phyloP scores from a whole-genome alignment of 345 rosid genomes.

The Rubroshorea leprosula region DNA sequence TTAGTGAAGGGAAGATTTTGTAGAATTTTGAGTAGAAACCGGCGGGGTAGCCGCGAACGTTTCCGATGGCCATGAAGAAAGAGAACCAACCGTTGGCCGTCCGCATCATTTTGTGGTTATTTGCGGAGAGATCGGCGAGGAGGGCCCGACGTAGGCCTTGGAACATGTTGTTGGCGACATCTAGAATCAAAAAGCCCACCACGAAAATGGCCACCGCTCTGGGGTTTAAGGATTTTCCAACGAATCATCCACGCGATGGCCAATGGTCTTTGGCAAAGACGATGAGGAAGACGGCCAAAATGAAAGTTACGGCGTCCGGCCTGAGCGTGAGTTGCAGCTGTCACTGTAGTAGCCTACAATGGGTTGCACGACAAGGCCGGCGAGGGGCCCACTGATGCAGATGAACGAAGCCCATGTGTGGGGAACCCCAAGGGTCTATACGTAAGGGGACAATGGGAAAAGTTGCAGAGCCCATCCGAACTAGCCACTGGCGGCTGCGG shows the following conservation, averaged over 20 bases:
- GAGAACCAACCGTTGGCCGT: constrained; percentile 61
- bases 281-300: constrained; percentile 63
- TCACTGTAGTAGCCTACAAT: constrained; percentile 83
- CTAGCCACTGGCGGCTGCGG: constrained; percentile 83
- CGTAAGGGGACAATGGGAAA: constrained; percentile 84
- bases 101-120: constrained; percentile 46
- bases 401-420: constrained; percentile 87
- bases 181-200: constrained; percentile 89
- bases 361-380: constrained; percentile 91
- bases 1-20: constrained; percentile 53
- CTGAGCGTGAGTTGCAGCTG: constrained; percentile 69
- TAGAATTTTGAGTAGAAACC: constrained; percentile 55
- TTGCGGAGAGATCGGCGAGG: constrained; percentile 74
- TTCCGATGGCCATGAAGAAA: constrained; percentile 92
- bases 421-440: constrained; percentile 74
- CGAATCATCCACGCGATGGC: constrained; percentile 54
- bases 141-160: constrained; percentile 84
- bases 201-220: constrained; percentile 70
- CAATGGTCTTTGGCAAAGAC: constrained; percentile 83
- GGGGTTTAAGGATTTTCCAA: constrained; percentile 31
- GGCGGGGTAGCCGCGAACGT: constrained; percentile 71
- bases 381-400: constrained; percentile 92
- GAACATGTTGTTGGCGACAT: constrained; percentile 81
- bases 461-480: constrained; percentile 97
- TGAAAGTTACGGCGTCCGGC: constrained; percentile 90